Evolutionary conservation across 2,329 filamentous ascomycete species (phyloP).

Genomic region (Hymenoscyphus occultus): DNA sequence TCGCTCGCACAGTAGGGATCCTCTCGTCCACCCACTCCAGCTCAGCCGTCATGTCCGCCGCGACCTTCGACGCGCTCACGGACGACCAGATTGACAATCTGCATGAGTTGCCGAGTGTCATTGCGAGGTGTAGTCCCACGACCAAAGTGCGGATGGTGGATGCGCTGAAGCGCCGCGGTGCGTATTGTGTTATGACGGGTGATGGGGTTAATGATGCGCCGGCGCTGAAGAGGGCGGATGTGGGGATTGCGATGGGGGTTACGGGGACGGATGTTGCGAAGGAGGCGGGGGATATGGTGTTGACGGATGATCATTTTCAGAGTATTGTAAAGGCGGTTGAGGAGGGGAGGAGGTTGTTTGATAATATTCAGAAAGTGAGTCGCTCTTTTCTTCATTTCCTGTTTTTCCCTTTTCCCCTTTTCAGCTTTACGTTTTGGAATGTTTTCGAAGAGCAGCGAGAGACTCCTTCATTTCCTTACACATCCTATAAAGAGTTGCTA

Average conservation of each 20-base stretch:
- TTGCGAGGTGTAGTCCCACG: constrained; percentile 78
- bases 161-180: constrained; percentile 72
- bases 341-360: constrained; percentile 72
- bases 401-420: not conserved
- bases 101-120: constrained; percentile 73
- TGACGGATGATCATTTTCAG: constrained; percentile 70
- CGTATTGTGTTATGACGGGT: constrained; percentile 56
- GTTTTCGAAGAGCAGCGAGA: no score
- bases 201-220: constrained; percentile 49
- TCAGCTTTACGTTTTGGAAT: not conserved
- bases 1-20: constrained; percentile 74
- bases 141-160: constrained; percentile 93
- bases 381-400: no score
- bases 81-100: constrained; percentile 74
- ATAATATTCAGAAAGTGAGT: constrained; percentile 65
- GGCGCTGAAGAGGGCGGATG: constrained; percentile 61
- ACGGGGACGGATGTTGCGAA: constrained; percentile 58
- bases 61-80: constrained; percentile 73
- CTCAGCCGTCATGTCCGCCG: constrained; percentile 70
- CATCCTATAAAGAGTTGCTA: no score
- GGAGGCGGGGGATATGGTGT: constrained; percentile 58
- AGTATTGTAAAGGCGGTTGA: constrained; percentile 69
- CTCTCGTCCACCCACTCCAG: constrained; percentile 52
- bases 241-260: constrained; percentile 63
- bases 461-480: no score